These are phyloP conservation scores for Wickerhamiella bombiphila DNA, from an alignment of 805 yeast genomes.

Conservation along the genomic window DNA sequence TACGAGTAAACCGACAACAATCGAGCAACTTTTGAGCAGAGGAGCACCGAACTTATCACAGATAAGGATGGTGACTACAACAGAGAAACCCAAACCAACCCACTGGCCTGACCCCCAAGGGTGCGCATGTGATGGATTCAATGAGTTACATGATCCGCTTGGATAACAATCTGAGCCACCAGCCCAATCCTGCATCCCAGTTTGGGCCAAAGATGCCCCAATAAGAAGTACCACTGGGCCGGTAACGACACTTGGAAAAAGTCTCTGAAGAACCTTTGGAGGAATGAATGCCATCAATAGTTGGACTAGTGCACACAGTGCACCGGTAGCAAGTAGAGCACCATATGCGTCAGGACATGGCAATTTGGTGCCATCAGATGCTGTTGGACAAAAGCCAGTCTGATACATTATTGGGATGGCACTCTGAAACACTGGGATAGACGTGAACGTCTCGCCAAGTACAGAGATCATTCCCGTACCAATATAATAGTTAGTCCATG, in stretches of 20 bases:
- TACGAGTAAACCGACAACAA: conserved; percentile 64
- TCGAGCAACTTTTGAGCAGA: conserved; percentile 88
- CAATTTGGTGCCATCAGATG: conserved; percentile 46
- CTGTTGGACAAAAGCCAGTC: conserved; percentile 51
- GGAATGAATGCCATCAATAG: conserved; percentile 65
- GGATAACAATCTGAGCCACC: conserved; percentile 55
- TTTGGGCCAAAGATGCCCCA: conserved; percentile 51
- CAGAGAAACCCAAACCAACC: conserved; percentile 77
- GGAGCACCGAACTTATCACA: conserved; percentile 88
- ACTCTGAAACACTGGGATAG: conserved; percentile 62
- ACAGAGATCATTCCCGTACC: conserved; percentile 86
- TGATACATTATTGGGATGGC: conserved; percentile 72
- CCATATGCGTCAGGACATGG: conserved; percentile 91
- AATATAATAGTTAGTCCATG: conserved; percentile 54
- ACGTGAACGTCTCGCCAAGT: conserved; percentile 83
- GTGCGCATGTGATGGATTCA: conserved; percentile 35
- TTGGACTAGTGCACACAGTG: conserved; percentile 62
- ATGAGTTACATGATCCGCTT: conserved; percentile 31
- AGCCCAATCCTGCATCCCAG: conserved; percentile 74
- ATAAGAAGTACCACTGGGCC: conserved; percentile 85
- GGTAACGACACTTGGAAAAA: conserved; percentile 83
- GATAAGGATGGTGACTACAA: conserved; percentile 54
- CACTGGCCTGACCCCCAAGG: conserved; percentile 81
- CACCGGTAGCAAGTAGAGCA: conserved; percentile 68
- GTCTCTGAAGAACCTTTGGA: conserved; percentile 46